Evolutionary conservation across 2,329 filamentous ascomycete species (phyloP), one percentile per base, ranked within the genome.

Genomic region (Bipolaris victoriae): DNA sequence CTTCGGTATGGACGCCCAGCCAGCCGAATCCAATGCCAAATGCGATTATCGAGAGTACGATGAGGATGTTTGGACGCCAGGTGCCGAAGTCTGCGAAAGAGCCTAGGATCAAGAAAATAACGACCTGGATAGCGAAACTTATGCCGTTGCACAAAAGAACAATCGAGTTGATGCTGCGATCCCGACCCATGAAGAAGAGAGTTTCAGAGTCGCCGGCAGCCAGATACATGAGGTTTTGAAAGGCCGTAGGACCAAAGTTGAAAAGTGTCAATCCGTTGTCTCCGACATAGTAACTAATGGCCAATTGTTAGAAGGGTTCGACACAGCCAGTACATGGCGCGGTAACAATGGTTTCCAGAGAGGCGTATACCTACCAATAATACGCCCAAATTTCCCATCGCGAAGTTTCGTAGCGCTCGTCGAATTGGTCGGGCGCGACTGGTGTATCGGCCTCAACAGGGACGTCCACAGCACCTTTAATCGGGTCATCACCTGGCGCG

Each of bases 71-170:
- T 7, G 90, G 77, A 15, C 66, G 52, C 75, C 87, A 88, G 11
- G 81, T 81, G 3, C 88, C 88, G 68, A 89, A 90, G 70, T 90
- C 88, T 62, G 83, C 82, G 60, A 82, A 83, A 0, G 79, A 79
- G 51, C 83, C 83, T 2, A 85, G 78, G 56, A 80, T 65, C 24
- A 86, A 74, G 65, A 86, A 84, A 5, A 86, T 67, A 7, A 84
- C 80, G 26, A 86, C 83, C 69, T 90, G 88, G 35, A 88, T 82
- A 1, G 87, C 86, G 68, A 90, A 90, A 15, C 83, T 86, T 54
- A 90, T 85, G 51, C 88, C 88, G 66, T 90, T 90, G 69, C 82
- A 81, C 0, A 89, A 78, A 7, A 90, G 77, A 3, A 90, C 85
- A 52, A 90, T 70, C 9, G 62, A 65, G 39, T 71, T 65, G 52